phyloP scores from a whole-genome alignment of 2,329 filamentous ascomycete genomes.

The Trichoderma sp. region DNA sequence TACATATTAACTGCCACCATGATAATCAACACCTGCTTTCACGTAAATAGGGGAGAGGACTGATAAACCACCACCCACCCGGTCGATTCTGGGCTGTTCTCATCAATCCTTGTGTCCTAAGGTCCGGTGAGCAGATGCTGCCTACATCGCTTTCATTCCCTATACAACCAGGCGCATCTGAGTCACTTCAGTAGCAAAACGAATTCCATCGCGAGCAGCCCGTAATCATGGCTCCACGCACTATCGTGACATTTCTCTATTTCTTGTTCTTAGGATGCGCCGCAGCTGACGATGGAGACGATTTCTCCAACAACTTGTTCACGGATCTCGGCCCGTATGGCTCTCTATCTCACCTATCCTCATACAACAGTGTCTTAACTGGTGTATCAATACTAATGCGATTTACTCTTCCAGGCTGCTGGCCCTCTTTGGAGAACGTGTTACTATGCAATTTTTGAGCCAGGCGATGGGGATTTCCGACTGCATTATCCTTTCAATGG shows the following conservation, averaged over 20 bases:
- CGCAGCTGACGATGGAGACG: slow-evolving; percentile 23
- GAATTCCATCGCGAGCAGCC: neutral
- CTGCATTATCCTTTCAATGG: slow-evolving; percentile 45
- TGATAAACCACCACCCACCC: neutral
- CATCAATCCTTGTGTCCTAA: neutral
- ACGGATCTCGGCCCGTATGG: slow-evolving; percentile 22
- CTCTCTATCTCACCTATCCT: neutral
- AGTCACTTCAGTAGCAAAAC: neutral
- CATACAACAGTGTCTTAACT: neutral
- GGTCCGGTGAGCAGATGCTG: neutral
- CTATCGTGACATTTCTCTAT: neutral
- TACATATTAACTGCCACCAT: too few species aligned
- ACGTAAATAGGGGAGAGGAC: neutral
- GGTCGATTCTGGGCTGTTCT: neutral
- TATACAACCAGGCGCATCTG: neutral
- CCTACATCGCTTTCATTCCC: neutral
- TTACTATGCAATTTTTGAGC: slow-evolving; percentile 50
- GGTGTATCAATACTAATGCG: neutral
- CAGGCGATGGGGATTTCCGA: slow-evolving; percentile 41
- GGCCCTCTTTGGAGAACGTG: slow-evolving; percentile 43
- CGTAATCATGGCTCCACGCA: neutral
- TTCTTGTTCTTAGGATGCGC: neutral
- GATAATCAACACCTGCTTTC: neutral
- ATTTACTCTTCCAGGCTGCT: slow-evolving; percentile 18
- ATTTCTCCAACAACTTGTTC: slow-evolving; percentile 26